Evolutionary conservation across 2,329 filamentous ascomycete species (phyloP).

Genomic region (Biscogniauxia marginata): DNA sequence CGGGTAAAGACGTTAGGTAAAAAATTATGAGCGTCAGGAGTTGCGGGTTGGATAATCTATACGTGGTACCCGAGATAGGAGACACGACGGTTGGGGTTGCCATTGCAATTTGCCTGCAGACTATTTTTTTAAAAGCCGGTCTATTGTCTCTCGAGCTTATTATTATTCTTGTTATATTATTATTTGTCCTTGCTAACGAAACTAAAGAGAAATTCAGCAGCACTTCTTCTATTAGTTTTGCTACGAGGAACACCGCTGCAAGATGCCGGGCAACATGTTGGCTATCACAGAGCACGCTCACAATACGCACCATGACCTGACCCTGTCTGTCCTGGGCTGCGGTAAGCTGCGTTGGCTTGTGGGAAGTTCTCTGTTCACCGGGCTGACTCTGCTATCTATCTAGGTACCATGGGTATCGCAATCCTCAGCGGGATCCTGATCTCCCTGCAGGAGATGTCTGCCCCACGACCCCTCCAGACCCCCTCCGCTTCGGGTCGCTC

Average conservation of each 20-base stretch:
- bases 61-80: neutral
- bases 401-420: constrained; percentile 82
- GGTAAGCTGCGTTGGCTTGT: constrained; percentile 50
- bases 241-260: neutral
- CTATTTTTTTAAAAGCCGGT: neutral
- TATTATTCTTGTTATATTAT: no score
- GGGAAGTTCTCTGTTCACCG: neutral
- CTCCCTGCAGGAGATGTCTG: constrained; percentile 58
- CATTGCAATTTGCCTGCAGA: neutral
- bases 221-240: neutral
- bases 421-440: constrained; percentile 78
- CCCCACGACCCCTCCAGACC: constrained; percentile 44
- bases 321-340: constrained; percentile 78
- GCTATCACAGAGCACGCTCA: constrained; percentile 32
- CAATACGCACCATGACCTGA: constrained; percentile 52
- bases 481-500: constrained; percentile 41
- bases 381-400: constrained; percentile 12
- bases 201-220: no score
- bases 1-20: neutral
- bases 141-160: neutral
- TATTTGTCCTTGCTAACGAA: no score
- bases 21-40: neutral
- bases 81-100: neutral
- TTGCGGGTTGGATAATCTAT: neutral
- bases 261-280: constrained; percentile 25